These are phyloP conservation scores for Trametes coccinea DNA, from an alignment of 768 basidiomycete species.

Conservation along the genomic window DNA sequence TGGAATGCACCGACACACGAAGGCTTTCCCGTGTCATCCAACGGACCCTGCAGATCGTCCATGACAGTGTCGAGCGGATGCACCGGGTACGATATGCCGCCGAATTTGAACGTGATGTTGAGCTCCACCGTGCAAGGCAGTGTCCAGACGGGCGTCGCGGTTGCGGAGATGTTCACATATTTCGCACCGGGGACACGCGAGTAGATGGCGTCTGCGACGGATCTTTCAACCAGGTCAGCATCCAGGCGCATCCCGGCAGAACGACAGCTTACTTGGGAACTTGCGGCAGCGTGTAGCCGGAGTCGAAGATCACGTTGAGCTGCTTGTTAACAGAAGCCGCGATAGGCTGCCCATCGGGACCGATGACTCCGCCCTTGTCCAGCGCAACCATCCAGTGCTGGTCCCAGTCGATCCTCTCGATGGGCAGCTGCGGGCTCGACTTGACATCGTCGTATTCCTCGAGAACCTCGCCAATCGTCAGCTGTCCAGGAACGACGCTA, in stretches of 20 bases:
- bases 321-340: slow-evolving; percentile 12
- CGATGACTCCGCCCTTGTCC: slow-evolving; percentile 36
- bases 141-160: slow-evolving; percentile 30
- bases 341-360: slow-evolving; percentile 36
- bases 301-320: slow-evolving; percentile 32
- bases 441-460: slow-evolving; percentile 31
- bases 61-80: slow-evolving; percentile 37
- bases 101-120: slow-evolving; percentile 37
- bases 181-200: slow-evolving; percentile 34
- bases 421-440: slow-evolving; percentile 30
- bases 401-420: slow-evolving; percentile 22
- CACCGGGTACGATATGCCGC: slow-evolving; percentile 34
- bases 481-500: slow-evolving; percentile 30
- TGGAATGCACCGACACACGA: slow-evolving; percentile 37
- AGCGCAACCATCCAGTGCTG: slow-evolving; percentile 37
- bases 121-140: slow-evolving; percentile 36
- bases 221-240: background rate
- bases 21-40: slow-evolving; percentile 26
- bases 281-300: slow-evolving; percentile 36
- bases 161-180: slow-evolving; percentile 17
- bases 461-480: slow-evolving; percentile 34
- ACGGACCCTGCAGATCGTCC: slow-evolving; percentile 18
- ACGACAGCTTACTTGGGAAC: slow-evolving; percentile 29
- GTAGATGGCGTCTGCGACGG: slow-evolving; percentile 37
- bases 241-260: background rate